Evolutionary conservation across 371 early-diverging fungal genomes (phyloP), one percentile per base, ranked within the genome.

Genomic region (Batkoa obscura): DNA sequence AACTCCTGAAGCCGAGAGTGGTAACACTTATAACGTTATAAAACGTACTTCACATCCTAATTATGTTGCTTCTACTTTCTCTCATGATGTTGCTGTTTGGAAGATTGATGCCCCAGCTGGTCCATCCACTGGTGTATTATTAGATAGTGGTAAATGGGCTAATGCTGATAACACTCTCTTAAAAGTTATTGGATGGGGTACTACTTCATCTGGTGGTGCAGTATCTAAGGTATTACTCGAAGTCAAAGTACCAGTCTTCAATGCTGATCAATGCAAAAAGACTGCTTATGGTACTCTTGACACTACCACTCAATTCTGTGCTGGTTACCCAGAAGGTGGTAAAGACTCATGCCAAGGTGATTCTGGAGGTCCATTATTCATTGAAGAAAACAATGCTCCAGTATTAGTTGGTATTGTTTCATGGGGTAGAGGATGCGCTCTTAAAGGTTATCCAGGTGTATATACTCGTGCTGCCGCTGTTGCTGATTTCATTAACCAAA

Each of bases 311-410:
- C 23, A 23, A 23, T 23, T 56, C 12, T 56, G 56, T 38, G 45
- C 56, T 23, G 56, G 46, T 17, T 45, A 43, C 46, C 46, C 53
- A 8, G 53, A 56, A 6, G 56, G 46, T 13, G 46, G 46, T 34
- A 42, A 34, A 33, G 56, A 56, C 35, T 30, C 46, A 2, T 56
- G 56, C 33, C 46, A 45, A 34, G 56, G 56, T 46, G 56, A 56
- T 30, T 45, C 46, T n/a, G 56, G 56, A n/a, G 46, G 45, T 30
- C 56, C 56, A 5, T n/a, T 56, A 3, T 56, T 56, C 1, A 10
- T 23, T 9, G 15, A 23, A 10, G 23, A 36, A 3, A 1, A 38
- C 1, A 39, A 32, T 15, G 38, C 34, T 9, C n/a, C 6, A n/a
- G n/a, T 23, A 12, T 42, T 52, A 23, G 43, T 32, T 52, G 53